Conservation (phyloP, 163 green algal species). For the Trebouxia gelatinosa region DNA sequence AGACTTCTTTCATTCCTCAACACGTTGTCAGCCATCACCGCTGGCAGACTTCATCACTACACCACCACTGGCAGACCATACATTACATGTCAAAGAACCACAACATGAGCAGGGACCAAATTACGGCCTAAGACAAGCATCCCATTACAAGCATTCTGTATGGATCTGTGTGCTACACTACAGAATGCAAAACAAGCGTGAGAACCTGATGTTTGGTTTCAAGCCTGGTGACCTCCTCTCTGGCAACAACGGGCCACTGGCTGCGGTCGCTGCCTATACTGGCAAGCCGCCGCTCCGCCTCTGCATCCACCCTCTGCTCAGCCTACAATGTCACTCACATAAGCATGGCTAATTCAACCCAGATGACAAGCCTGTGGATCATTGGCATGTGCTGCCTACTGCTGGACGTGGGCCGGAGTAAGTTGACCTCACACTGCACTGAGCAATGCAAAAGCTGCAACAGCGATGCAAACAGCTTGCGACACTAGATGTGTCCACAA, state of each 20-base stretch:
- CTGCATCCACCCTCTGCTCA: conserved; percentile 25
- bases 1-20: too few relatives aligned
- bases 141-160: too few relatives aligned
- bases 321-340: too few relatives aligned
- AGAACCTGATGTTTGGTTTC: conserved; percentile 34
- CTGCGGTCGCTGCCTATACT: conserved; percentile 27
- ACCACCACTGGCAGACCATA: not conserved
- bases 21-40: too few relatives aligned
- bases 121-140: not conserved
- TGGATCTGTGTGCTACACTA: not conserved
- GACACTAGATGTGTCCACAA: too few relatives aligned
- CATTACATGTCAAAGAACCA: not conserved
- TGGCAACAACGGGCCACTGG: conserved; percentile 38
- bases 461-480: too few relatives aligned
- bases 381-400: too few relatives aligned
- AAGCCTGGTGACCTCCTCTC: conserved; percentile 49
- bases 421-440: too few relatives aligned
- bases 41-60: not conserved
- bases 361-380: too few relatives aligned
- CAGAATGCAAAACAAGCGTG: not conserved
- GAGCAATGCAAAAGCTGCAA: too few relatives aligned
- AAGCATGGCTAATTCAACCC: too few relatives aligned
- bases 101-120: not conserved
- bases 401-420: too few relatives aligned
- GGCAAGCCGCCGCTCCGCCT: conserved; percentile 36